Base-by-base conservation (phyloP, 177 flowering plant species). In the Vitis hybrid region DNA sequence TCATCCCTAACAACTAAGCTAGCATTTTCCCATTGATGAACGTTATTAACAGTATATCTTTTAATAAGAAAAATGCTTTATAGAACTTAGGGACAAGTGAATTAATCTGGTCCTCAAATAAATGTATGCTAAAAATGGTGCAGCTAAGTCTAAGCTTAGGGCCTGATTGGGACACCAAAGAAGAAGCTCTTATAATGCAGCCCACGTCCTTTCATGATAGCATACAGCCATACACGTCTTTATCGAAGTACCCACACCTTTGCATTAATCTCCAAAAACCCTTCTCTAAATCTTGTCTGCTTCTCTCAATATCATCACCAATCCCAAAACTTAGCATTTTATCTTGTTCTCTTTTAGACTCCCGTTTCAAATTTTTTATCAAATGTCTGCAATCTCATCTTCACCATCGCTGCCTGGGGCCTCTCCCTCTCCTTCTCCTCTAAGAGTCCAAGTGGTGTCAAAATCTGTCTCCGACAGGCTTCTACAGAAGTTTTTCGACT, bases 401-500 rank as follows among this genome's bases (percentile, higher is more conserved):
- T 10, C 69, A 14, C 57, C 57, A 5, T n/a, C 57, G 29, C 61
- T 22, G 31, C 61, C 29, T 11, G 61, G 11, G 11, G 11, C 31
- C 57, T 13, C 0, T 19, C 11, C 29, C n/a, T 18, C 61, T 6
- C 29, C 60, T 19, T 45, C 65, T 62, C 56, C 77, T 8, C 58
- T 58, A 11, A 76, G 62, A 33, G 63, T 79, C 29, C 88, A 81
- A 26, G 8, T 76, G 13, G 88, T 83, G 1, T 75, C 86, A 1
- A 76, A 79, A 52, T 74, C 83, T 0, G 73, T 76, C 0, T 83
- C 85, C 2, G 82, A 81, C 52, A 51, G 74, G 16, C 75, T 85
- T 26, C 82, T 85, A 11, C 11, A 56, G 16, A 85, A 85, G 53
- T 85, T 77, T 64, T 77, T 66, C 15, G 88, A 85, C 63, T 76